These are phyloP conservation scores for Calocybe indica DNA, from an alignment of 768 basidiomycete genomes.

Conservation along the genomic window DNA sequence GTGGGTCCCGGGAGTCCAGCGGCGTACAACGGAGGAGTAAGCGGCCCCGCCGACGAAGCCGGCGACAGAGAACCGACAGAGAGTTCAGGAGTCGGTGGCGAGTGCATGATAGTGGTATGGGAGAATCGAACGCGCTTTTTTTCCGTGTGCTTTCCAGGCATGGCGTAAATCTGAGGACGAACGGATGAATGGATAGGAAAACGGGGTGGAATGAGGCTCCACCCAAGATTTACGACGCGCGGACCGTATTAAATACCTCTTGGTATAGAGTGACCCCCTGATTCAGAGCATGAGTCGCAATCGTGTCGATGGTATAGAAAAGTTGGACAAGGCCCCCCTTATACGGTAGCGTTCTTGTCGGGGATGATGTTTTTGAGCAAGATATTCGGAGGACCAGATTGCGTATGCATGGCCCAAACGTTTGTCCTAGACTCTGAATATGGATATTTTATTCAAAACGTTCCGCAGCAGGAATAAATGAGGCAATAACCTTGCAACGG, in stretches of 20 bases:
- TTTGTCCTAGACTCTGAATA: no score
- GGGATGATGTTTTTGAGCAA: no score
- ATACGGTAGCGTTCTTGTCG: no score
- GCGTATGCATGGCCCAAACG: no score
- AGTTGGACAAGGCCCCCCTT: no score
- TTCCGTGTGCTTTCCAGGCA: slow-evolving; percentile 4
- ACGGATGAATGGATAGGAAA: not conserved
- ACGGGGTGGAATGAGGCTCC: not conserved
- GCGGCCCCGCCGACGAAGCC: slow-evolving; percentile 1
- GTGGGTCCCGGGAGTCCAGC: slow-evolving; percentile 5
- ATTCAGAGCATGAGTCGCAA: not conserved
- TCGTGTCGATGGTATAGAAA: not conserved
- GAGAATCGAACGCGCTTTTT: slow-evolving; percentile 19
- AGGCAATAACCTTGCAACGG: no score
- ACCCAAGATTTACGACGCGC: not conserved
- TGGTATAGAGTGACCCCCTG: not conserved
- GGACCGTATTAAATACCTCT: not conserved
- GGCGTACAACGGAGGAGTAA: slow-evolving; percentile 2
- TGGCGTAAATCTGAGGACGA: not conserved
- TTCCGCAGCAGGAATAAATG: no score
- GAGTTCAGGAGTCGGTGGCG: slow-evolving; percentile 7
- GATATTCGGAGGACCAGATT: no score
- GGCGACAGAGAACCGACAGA: slow-evolving; percentile 4
- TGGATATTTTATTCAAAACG: no score
- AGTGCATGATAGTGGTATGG: slow-evolving; percentile 14